These are phyloP conservation scores for Sporothrix schenckii DNA, from an alignment of 2,329 filamentous ascomycete species.

Conservation along the genomic window DNA sequence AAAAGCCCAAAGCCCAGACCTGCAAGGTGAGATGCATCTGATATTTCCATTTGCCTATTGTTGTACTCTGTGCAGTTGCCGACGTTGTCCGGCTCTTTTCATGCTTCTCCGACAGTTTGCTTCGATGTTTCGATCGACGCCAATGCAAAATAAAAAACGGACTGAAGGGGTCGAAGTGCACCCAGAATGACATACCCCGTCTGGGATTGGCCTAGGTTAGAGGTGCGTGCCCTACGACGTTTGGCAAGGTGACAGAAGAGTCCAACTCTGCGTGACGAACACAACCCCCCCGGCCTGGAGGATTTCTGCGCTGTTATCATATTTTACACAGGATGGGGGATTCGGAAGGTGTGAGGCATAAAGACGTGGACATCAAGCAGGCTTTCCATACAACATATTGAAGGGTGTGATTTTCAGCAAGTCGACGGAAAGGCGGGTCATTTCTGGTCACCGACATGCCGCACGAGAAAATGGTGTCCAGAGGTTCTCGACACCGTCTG, in stretches of 20 bases:
- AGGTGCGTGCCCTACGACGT: background rate
- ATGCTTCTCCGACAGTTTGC: background rate
- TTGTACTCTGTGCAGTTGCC: background rate
- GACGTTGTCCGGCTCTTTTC: background rate
- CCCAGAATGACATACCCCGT: background rate
- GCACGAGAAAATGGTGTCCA: background rate
- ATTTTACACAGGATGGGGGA: too few species aligned
- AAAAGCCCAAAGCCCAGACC: background rate
- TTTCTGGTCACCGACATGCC: conserved; percentile 22
- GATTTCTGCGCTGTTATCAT: too few species aligned
- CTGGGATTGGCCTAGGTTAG: background rate
- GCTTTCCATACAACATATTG: too few species aligned
- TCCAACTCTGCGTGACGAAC: too few species aligned
- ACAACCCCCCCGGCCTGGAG: too few species aligned
- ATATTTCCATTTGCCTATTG: conserved; percentile 2
- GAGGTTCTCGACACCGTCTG: background rate
- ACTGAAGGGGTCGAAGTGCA: conserved; percentile 7
- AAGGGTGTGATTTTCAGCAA: background rate
- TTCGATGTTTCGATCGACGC: conserved; percentile 17
- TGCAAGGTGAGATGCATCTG: background rate
- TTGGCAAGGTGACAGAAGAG: background rate
- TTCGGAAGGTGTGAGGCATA: too few species aligned
- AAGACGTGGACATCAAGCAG: too few species aligned
- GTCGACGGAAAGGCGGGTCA: background rate
- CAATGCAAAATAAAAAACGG: conserved; percentile 9